Conservation (phyloP, 345 rosid genomes). For the Euphorbia pulcherrima region DNA sequence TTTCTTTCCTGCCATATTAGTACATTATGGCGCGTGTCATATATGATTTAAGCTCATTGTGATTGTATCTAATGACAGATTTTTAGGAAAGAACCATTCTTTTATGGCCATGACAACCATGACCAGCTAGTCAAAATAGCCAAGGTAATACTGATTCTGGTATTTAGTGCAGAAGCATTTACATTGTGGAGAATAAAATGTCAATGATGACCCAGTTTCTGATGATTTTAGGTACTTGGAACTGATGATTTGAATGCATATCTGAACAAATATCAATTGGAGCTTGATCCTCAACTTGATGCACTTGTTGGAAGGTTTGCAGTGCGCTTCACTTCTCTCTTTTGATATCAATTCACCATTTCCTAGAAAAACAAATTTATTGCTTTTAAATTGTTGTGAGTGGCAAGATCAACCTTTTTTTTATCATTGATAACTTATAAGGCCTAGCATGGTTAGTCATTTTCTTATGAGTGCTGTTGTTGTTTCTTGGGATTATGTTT, state of each 20-base stretch:
- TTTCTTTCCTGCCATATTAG: neutral
- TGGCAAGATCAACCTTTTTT: neutral
- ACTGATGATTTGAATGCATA: constrained; percentile 73
- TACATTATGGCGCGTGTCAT: neutral
- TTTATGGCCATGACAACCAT: constrained; percentile 96
- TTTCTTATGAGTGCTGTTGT: neutral
- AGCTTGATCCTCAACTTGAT: constrained; percentile 80
- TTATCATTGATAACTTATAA: neutral
- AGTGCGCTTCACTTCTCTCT: constrained; percentile 4
- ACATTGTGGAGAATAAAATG: neutral
- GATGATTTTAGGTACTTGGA: constrained; percentile 68
- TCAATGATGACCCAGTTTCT: neutral
- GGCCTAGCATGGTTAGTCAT: neutral
- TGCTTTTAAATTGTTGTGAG: too few species aligned
- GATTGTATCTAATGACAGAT: constrained; percentile 39
- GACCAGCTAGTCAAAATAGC: constrained; percentile 97
- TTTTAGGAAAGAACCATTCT: constrained; percentile 94
- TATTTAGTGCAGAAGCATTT: neutral
- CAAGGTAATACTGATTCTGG: constrained; percentile 48
- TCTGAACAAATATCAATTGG: constrained; percentile 71
- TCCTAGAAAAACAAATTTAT: too few species aligned
- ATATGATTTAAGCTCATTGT: constrained; percentile 16
- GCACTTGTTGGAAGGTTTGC: constrained; percentile 76
- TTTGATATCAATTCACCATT: too few species aligned
- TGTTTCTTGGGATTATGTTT: neutral